Evolutionary conservation across 73 alveolate species (phyloP).

Genomic region (Symbiodinium natans): DNA sequence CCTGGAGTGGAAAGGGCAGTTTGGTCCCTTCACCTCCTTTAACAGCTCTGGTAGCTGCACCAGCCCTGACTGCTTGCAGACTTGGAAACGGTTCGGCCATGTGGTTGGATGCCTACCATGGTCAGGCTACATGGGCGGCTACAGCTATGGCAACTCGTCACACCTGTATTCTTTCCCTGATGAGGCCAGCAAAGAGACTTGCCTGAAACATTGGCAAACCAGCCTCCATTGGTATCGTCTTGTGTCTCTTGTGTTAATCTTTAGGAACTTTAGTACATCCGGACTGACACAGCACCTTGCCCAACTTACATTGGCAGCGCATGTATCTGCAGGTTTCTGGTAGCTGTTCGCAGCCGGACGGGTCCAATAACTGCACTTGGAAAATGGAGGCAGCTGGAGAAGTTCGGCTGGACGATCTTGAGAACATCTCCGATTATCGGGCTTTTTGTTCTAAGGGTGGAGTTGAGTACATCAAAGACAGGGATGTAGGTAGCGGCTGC

Average conservation of each 20-base stretch:
- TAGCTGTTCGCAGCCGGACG: background rate
- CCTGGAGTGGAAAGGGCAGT: slow-evolving; percentile 31
- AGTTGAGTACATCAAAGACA: background rate
- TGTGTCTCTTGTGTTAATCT: too few species aligned
- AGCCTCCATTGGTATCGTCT: too few species aligned
- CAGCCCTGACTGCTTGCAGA: slow-evolving; percentile 1
- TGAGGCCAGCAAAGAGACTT: background rate
- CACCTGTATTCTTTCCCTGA: slow-evolving; percentile 12
- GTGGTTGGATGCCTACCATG: slow-evolving; percentile 19
- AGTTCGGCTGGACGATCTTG: slow-evolving; percentile 5
- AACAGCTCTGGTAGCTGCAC: background rate
- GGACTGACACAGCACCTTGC: too few species aligned
- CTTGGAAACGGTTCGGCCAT: background rate
- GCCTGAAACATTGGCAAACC: background rate
- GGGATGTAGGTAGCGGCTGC: slow-evolving; percentile 1
- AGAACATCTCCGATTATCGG: slow-evolving; percentile 4
- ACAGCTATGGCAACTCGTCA: background rate
- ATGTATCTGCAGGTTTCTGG: too few species aligned
- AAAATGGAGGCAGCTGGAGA: background rate
- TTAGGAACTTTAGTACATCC: too few species aligned
- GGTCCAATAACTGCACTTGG: slow-evolving; percentile 15
- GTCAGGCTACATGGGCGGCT: slow-evolving; percentile 36
- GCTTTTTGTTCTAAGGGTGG: background rate
- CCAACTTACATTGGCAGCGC: too few species aligned
- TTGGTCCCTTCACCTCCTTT: background rate